A percentile compares a stretch with the other conserved stretches of the same genome.
Evolutionary conservation across 2,329 filamentous ascomycete genomes (phyloP).

Genomic region (Tolypocladium nubicola): DNA sequence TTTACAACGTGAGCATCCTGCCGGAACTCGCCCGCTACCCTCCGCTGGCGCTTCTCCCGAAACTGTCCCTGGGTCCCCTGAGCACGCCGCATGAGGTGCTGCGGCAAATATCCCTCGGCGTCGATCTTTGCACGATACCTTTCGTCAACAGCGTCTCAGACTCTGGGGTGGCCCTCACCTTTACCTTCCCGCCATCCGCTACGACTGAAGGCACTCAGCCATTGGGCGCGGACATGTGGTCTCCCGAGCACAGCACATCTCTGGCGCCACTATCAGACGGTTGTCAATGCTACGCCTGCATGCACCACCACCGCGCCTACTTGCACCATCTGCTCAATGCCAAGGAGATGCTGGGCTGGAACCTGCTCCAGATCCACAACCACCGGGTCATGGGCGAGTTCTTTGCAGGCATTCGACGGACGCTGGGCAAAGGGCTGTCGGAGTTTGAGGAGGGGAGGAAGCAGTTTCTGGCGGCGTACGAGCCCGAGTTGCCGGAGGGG

Average conservation of each 20-base stretch:
- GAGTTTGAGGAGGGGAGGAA: slow-evolving; percentile 45
- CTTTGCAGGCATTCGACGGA: slow-evolving; percentile 58
- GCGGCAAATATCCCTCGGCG: slow-evolving; percentile 61
- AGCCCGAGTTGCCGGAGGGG: slow-evolving; percentile 58
- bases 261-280: slow-evolving; percentile 47
- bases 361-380: slow-evolving; percentile 86
- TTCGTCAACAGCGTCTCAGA: slow-evolving; percentile 70
- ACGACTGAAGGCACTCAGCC: slow-evolving; percentile 21
- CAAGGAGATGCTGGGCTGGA: slow-evolving; percentile 96
- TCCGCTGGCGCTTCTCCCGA: slow-evolving; percentile 51
- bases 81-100: slow-evolving; percentile 67
- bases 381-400: slow-evolving; percentile 62
- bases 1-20: slow-evolving; percentile 66
- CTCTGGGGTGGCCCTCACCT: slow-evolving; percentile 73
- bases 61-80: slow-evolving; percentile 62
- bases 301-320: slow-evolving; percentile 74
- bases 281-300: slow-evolving; percentile 79
- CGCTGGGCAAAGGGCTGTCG: slow-evolving; percentile 44
- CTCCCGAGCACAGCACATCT: slow-evolving; percentile 47
- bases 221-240: slow-evolving; percentile 74
- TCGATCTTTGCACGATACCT: slow-evolving; percentile 70
- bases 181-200: slow-evolving; percentile 52
- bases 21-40: slow-evolving; percentile 48
- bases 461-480: slow-evolving; percentile 47
- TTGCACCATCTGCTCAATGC: slow-evolving; percentile 78